Base-by-base conservation (phyloP, 2,329 filamentous ascomycete species). In the Elsinoe arachidis region DNA sequence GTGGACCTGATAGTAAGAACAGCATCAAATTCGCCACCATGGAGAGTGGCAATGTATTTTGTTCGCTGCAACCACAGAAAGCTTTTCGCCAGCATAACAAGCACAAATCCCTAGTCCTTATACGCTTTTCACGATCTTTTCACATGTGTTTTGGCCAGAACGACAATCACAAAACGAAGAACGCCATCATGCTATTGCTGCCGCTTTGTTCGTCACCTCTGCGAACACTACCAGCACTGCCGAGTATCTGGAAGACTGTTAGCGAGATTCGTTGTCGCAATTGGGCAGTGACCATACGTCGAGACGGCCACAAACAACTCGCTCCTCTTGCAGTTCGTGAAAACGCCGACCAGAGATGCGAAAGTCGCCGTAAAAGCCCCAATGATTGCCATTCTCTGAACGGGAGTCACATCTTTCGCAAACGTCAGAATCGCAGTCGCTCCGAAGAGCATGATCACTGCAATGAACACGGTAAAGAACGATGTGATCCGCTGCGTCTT, bases 251-350 rank as follows among this genome's bases (percentile, higher is more conserved):
- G 3, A 35, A 34, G 10, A n/a, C 6, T 35, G 15, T 35, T 5
- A 51, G 46, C 26, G 2, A 23, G 19, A 17, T 23, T 9, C 2
- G 4, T 7, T 30, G 2, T 2, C 10, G 3, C 17, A 19, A 23
- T 3, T n/a, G 3, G 19, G 14, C 10, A 12, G 46, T 5, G 3
- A 2, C 10, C 46, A 9, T 17, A 51, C 46, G 46, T 51, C 15
- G 46, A 10, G 4, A 51, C 46, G 1, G 46, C 46, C 4, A 51
- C 46, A 17, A 51, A 51, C 2, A 51, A 30, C 26, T 51, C 46
- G n/a, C 46, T 51, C 12, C 46, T 14, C 46, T 51, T 51, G 26
- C 46, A 51, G 9, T 51, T 51, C 3, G 46, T 51, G 30, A 51
- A 51, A 15, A 34, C 33, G 11, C 46, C 46, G 5, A 51, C 26